Conservation (phyloP, 1,284 basidiomycete species). For the Caloboletus firmus region DNA sequence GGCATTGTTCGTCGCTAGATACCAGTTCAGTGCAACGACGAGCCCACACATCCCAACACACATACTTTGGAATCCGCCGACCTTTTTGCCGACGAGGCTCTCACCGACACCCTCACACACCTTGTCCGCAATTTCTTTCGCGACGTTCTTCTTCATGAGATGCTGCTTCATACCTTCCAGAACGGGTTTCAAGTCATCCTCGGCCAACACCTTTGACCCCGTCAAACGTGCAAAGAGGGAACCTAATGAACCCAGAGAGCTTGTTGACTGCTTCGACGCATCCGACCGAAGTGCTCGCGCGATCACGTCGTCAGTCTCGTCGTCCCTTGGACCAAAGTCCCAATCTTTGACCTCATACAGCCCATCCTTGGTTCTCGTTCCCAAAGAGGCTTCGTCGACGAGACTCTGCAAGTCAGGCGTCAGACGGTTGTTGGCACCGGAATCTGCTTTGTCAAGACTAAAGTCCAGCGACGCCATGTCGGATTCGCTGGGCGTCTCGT, state of each 20-base stretch:
- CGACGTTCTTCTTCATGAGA: slow-evolving; percentile 98
- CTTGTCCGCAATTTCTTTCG: slow-evolving; percentile 91
- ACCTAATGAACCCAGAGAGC: slow-evolving; percentile 65
- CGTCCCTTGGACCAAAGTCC: slow-evolving; percentile 58
- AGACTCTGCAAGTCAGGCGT: slow-evolving; percentile 60
- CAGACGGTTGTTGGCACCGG: slow-evolving; percentile 35
- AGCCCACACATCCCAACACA: slow-evolving; percentile 24
- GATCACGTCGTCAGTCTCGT: slow-evolving; percentile 58
- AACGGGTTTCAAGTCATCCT: slow-evolving; percentile 85
- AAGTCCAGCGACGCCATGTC: slow-evolving; percentile 94
- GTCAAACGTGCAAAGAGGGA: slow-evolving; percentile 84
- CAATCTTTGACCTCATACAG: slow-evolving; percentile 94
- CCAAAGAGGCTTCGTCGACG: slow-evolving; percentile 78
- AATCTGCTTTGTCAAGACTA: slow-evolving; percentile 53
- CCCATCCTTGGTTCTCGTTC: slow-evolving; percentile 78
- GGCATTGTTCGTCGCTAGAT: slow-evolving; percentile 76
- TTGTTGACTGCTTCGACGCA: slow-evolving; percentile 36
- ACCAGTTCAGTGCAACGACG: slow-evolving; percentile 9
- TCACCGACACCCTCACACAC: slow-evolving; percentile 93
- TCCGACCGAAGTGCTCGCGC: slow-evolving; percentile 51
- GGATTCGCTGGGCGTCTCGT: slow-evolving; percentile 71
- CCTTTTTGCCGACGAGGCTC: slow-evolving; percentile 86
- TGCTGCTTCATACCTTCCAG: slow-evolving; percentile 95
- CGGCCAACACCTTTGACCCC: slow-evolving; percentile 79
- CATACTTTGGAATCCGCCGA: slow-evolving; percentile 83